Percentiles rank a stretch among this genome's conserved stretches.
These are phyloP conservation scores for Macrophomina phaseolina DNA, from an alignment of 2,329 filamentous ascomycete species.

Conservation along the genomic window DNA sequence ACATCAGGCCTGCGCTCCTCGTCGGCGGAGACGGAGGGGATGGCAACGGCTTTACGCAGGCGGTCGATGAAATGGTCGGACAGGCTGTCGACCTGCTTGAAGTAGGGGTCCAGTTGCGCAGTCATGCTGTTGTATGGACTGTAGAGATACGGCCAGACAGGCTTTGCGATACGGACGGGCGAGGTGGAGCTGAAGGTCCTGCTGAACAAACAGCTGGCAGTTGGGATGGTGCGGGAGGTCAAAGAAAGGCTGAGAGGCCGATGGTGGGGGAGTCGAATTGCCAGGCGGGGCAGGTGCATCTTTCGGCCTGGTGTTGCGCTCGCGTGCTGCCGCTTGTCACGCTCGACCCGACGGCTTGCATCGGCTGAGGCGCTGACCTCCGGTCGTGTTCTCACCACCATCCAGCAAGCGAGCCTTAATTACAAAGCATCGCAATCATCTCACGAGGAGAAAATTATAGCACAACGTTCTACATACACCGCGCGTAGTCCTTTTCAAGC, in stretches of 20 bases:
- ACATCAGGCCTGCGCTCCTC: conserved; percentile 89
- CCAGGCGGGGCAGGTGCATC: conserved; percentile 26
- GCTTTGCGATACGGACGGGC: conserved; percentile 6
- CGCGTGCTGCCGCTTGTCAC: conserved; percentile 5
- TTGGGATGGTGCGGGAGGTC: background rate
- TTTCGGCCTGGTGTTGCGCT: conserved; percentile 26
- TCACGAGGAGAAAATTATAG: background rate
- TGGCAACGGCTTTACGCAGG: conserved; percentile 89
- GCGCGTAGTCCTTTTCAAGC: too few relatives aligned
- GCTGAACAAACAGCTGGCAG: conserved; percentile 10
- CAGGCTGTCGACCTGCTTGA: conserved; percentile 85
- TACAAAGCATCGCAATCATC: conserved; percentile 9
- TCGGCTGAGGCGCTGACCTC: conserved; percentile 16
- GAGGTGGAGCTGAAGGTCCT: conserved; percentile 17
- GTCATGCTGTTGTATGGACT: conserved; percentile 75
- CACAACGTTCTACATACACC: too few relatives aligned
- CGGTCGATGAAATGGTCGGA: conserved; percentile 86
- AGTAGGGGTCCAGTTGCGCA: conserved; percentile 87
- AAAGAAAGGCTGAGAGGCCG: conserved; percentile 6
- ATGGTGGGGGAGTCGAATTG: conserved; percentile 24
- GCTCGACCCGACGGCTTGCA: background rate
- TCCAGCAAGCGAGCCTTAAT: conserved; percentile 1
- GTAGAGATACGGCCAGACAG: conserved; percentile 55
- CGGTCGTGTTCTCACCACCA: background rate
- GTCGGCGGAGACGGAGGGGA: conserved; percentile 93